Base-by-base conservation (phyloP, 1,284 basidiomycete species). In the Ceratobasidium sp. region DNA sequence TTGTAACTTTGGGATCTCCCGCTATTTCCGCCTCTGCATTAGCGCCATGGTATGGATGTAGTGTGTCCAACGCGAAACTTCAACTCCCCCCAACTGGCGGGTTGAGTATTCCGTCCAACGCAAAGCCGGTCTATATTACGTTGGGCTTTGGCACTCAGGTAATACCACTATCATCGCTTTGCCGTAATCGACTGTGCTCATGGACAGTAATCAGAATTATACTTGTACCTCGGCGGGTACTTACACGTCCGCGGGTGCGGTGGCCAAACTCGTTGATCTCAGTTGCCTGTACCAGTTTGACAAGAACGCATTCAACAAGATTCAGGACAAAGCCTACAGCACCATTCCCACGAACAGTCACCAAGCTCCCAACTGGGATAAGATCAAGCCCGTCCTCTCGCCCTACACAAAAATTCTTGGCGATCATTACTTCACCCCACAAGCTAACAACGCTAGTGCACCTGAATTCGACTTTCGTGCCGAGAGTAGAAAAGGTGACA, bases 401-500 rank as follows among this genome's bases (percentile, higher is more conserved):
- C 5, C 73, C 43, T 77, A 77, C 1, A 75, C 79, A 1, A 70
- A 79, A 32, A 76, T 82, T 50, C 83, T 88, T 71, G 87, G 86
- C 2, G 82, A 85, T 74, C 88, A 89, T 78, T 88, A 86, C 80
- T 89, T 87, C 77, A 79, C 85, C 30, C 60, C 80, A 14, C 84
- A 84, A 76, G 36, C 16, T 16, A 28, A 84, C 5, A 74, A 79
- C 50, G 80, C 82, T 84, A 70, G 85, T 50, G 82, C 79, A 72
- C 86, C 88, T 9, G 84, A 85, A 75, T 88, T 87, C 84, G 87
- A 89, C 80, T 87, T 87, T 79, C 83, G 83, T 21, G 80, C 81
- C 12, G 79, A 80, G n/a, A 77, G 79, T n/a, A 67, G 72, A 36
- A 55, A 76, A 69, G 85, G 85, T 14, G 82, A 85, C 71, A 50